Evolutionary conservation across 352 stramenopile species (phyloP), one percentile per base, ranked within the genome.

Genomic region (Pythium phragmitis): DNA sequence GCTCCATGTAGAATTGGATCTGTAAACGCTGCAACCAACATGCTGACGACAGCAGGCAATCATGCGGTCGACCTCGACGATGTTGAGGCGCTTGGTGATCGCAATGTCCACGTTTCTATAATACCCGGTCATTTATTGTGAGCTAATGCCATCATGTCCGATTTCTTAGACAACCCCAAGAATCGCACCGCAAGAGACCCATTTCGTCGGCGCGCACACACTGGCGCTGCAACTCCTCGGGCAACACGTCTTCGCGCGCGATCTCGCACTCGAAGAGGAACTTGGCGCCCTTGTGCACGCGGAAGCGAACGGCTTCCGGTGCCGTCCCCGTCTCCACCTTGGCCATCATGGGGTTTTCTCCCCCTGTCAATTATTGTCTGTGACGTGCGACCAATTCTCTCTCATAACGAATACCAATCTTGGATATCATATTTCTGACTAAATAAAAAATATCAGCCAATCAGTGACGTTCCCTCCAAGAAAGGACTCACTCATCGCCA

Each of bases 221-320:
- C 14, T 63, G 23, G 14, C 43, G 45, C 30, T 69, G 54, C 60
- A 74, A 41, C 71, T 73, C 11, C 45, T 43, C 6, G 53, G 60
- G 13, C 63, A 64, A 33, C 66, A 47, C n/a, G 19, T 54, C 19
- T 17, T 33, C 12, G 12, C 57, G 57, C 26, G 65, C 58, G 41
- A 67, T 68, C n/a, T 73, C 61, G 45, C 79, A 89, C 41, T 88
- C 76, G 61, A 92, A 92, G 42, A 86, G 72, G 59, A 82, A 88
- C 63, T 79, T 79, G 60, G 77, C 77, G 47, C 75, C 83, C 67
- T 92, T 92, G 68, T 75, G 76, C 46, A 92, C 79, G 46, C 68
- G 75, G 56, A 91, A 84, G 23, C 61, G 73, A 45, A 87, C 57
- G 67, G 69, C 73, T 39, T 39, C 34, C 37, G 13, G 7, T 33